Conservation (phyloP, 75 land plant species). For the Ceratopteris richardii region DNA sequence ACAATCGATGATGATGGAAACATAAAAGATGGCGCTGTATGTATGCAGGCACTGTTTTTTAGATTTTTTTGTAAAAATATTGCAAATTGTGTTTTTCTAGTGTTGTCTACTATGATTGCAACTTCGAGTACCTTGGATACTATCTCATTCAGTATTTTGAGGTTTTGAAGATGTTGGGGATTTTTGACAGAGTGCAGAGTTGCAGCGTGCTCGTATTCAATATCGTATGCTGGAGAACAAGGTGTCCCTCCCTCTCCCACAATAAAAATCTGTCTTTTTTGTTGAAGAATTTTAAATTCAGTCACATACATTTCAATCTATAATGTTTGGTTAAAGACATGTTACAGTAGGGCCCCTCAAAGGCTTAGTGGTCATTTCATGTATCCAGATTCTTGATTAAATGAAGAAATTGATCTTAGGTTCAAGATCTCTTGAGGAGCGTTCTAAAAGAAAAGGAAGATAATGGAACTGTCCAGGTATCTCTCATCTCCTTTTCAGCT, state of each 20-base stretch:
- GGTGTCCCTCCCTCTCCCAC: too few relatives aligned
- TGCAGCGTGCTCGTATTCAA: conserved; percentile 19
- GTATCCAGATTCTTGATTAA: too few relatives aligned
- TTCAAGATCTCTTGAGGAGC: conserved; percentile 26
- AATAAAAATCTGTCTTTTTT: background rate
- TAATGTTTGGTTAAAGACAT: too few relatives aligned
- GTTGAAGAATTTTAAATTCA: too few relatives aligned
- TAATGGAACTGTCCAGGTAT: conserved; percentile 16
- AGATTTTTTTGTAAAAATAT: background rate
- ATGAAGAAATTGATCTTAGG: conserved; percentile 6
- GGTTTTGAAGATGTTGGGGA: background rate
- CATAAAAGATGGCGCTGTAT: conserved; percentile 25
- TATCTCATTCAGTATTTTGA: too few relatives aligned
- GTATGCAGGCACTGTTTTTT: background rate
- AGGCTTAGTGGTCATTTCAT: too few relatives aligned
- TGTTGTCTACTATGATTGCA: too few relatives aligned
- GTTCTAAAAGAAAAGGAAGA: conserved; percentile 13
- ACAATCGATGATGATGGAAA: conserved; percentile 29
- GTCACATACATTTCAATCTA: too few relatives aligned
- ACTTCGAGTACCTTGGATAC: too few relatives aligned
- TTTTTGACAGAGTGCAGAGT: conserved; percentile 22
- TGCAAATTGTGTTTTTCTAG: too few relatives aligned
- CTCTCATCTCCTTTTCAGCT: too few relatives aligned
- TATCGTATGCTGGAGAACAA: conserved; percentile 17
- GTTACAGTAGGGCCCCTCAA: too few relatives aligned